phyloP scores from a whole-genome alignment of 2,329 filamentous ascomycete genomes.

The Xylaria sp. region DNA sequence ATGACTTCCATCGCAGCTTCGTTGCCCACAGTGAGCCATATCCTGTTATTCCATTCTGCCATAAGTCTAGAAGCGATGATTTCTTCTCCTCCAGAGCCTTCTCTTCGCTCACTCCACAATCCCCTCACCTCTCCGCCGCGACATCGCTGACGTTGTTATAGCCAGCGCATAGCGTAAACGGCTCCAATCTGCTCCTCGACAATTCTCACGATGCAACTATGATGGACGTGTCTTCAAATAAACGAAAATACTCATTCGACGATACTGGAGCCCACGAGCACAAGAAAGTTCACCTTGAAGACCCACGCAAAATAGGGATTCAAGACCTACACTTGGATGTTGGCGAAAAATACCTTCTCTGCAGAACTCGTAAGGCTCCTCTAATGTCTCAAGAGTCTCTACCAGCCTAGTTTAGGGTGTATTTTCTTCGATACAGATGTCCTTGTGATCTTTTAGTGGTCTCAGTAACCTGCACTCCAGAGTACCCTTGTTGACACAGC shows the following conservation, averaged over 20 bases:
- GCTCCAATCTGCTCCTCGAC: slow-evolving; percentile 51
- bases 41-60: background rate
- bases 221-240: slow-evolving; percentile 66
- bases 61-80: background rate
- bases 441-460: slow-evolving; percentile 33
- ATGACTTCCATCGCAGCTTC: slow-evolving; percentile 64
- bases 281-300: slow-evolving; percentile 73
- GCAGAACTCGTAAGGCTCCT: slow-evolving; percentile 73
- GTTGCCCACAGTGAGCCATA: slow-evolving; percentile 61
- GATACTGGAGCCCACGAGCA: slow-evolving; percentile 66
- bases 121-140: background rate
- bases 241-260: slow-evolving; percentile 70
- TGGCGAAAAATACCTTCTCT: slow-evolving; percentile 74
- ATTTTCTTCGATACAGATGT: slow-evolving; percentile 32
- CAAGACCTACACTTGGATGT: slow-evolving; percentile 74
- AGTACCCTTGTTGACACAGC: slow-evolving; percentile 60
- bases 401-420: slow-evolving; percentile 43
- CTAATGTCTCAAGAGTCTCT: slow-evolving; percentile 54
- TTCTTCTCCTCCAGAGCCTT: background rate
- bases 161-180: slow-evolving; percentile 50
- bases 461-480: slow-evolving; percentile 43
- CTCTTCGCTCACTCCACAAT: background rate
- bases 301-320: slow-evolving; percentile 67
- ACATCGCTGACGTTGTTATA: slow-evolving; percentile 37
- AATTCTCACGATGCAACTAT: slow-evolving; percentile 57